phyloP scores from a whole-genome alignment of 2,329 filamentous ascomycete species.

The Nemania abortiva region DNA sequence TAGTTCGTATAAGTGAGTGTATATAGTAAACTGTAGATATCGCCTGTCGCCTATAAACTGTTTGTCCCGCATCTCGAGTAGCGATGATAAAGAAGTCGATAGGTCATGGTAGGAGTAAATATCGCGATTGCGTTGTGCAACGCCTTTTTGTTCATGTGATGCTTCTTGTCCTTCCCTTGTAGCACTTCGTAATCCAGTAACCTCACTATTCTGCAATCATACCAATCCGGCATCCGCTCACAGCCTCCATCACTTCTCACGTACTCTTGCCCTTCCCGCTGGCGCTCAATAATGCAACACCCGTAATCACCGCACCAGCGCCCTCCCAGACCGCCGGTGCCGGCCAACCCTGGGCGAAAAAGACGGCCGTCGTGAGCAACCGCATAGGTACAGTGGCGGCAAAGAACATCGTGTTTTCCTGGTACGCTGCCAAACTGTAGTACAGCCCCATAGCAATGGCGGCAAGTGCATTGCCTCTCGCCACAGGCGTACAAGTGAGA shows the following conservation, averaged over 20 bases:
- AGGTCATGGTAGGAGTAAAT: neutral
- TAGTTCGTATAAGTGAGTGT: neutral
- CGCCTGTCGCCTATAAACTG: neutral
- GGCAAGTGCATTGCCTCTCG: slow-evolving; percentile 44
- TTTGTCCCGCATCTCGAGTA: neutral
- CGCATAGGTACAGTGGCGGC: slow-evolving; percentile 51
- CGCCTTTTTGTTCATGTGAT: neutral
- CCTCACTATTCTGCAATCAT: no score
- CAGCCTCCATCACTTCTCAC: neutral
- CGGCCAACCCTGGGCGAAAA: slow-evolving; percentile 48
- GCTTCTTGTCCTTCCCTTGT: neutral
- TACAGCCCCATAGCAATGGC: slow-evolving; percentile 52
- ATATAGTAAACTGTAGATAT: neutral
- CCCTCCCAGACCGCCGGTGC: slow-evolving; percentile 50
- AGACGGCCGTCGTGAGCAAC: slow-evolving; percentile 46
- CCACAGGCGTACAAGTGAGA: slow-evolving; percentile 36
- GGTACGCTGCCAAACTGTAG: slow-evolving; percentile 50
- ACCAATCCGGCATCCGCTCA: neutral
- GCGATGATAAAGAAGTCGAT: neutral
- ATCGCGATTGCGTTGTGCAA: neutral
- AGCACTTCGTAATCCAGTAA: neutral
- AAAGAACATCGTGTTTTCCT: slow-evolving; percentile 51
- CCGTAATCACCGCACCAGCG: slow-evolving; percentile 43
- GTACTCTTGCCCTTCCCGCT: slow-evolving; percentile 3
- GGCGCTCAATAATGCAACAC: slow-evolving; percentile 21